Percentiles rank a stretch among this genome's conserved stretches.
These are phyloP conservation scores for Hypomontagnella monticulosa DNA, from an alignment of 495 filamentous ascomycete species.

Conservation along the genomic window DNA sequence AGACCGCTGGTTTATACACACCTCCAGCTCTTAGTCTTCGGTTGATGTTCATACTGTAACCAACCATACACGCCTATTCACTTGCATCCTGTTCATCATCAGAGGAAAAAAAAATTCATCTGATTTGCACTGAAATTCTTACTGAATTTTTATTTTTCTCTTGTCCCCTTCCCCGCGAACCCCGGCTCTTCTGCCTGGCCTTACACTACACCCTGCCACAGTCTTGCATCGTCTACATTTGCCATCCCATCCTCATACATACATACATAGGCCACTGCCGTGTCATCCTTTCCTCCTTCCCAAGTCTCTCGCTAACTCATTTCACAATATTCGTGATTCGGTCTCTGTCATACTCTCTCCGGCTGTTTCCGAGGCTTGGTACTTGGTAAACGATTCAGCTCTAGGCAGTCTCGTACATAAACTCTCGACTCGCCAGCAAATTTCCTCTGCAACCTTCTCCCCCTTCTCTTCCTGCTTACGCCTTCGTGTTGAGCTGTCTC, in stretches of 20 bases:
- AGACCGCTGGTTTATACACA: constrained; percentile 15
- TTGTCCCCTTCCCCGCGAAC: neutral
- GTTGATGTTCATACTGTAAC: too few species aligned
- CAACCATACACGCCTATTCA: too few species aligned
- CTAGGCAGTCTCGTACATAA: constrained; percentile 12
- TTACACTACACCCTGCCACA: constrained; percentile 13
- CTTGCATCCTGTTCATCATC: neutral
- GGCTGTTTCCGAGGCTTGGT: constrained; percentile 18
- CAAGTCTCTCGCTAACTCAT: neutral
- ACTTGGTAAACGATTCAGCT: constrained; percentile 9
- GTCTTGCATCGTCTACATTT: neutral
- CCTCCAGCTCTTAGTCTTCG: neutral
- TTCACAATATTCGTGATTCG: constrained; percentile 10
- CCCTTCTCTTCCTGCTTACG: neutral
- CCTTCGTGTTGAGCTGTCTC: neutral
- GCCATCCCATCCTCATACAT: neutral
- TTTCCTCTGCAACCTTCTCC: neutral
- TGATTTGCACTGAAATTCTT: neutral
- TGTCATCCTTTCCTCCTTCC: neutral
- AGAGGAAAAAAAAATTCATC: too few species aligned
- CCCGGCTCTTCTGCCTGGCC: constrained; percentile 2
- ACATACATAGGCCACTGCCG: neutral
- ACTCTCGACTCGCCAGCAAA: neutral
- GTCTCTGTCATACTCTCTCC: constrained; percentile 4
- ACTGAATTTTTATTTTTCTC: neutral